These are phyloP conservation scores for Fusarium metavorans DNA, from an alignment of 2,329 filamentous ascomycete genomes.

Conservation along the genomic window DNA sequence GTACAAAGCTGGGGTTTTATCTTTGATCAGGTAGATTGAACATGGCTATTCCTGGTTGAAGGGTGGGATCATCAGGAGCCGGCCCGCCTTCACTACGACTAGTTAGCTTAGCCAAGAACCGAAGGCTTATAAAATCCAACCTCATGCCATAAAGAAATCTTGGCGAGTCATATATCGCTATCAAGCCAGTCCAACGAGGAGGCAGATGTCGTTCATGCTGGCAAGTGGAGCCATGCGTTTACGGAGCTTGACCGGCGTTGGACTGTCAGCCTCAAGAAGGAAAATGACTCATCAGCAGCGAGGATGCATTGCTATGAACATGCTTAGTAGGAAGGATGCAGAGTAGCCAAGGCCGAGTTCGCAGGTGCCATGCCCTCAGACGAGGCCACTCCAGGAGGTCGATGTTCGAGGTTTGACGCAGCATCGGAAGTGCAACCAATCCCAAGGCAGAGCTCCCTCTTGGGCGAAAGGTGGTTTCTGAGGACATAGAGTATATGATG, in stretches of 20 bases:
- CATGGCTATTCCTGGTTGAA: background rate
- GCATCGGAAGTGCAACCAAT: background rate
- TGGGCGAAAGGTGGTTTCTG: rapidly evolving
- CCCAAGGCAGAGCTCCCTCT: background rate
- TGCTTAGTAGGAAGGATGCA: background rate
- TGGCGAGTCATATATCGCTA: background rate
- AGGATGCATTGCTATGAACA: background rate
- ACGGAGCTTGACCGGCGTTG: background rate
- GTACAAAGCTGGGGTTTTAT: background rate
- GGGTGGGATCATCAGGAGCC: background rate
- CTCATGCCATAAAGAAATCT: background rate
- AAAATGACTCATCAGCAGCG: background rate
- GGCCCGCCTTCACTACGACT: background rate
- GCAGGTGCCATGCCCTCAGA: background rate
- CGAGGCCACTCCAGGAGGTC: background rate
- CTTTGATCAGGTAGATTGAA: no score
- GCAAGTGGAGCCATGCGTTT: background rate
- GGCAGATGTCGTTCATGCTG: background rate
- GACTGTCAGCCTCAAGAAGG: background rate
- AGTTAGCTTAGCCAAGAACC: background rate
- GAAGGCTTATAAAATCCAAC: background rate
- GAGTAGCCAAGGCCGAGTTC: background rate
- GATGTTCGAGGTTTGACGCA: background rate
- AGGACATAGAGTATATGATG: background rate
- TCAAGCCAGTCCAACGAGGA: background rate